A percentile compares a stretch with the other conserved stretches of the same genome.
phyloP scores from a whole-genome alignment of 139 green algal genomes.

The Auxenochlorella pyrenoidosa region DNA sequence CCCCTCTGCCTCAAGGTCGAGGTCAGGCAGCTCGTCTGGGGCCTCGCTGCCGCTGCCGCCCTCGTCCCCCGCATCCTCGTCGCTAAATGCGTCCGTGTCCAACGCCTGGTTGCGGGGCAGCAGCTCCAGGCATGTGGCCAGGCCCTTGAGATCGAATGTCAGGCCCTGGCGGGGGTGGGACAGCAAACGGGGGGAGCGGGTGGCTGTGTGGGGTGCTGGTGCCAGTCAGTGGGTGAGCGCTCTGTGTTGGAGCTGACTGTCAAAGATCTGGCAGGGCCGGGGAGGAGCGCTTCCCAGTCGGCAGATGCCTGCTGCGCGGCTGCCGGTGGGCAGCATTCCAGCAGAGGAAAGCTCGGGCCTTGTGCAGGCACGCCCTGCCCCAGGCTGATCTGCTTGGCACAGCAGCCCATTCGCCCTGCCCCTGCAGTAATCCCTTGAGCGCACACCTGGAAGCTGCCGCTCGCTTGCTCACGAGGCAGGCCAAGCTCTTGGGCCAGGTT shows the following conservation, averaged over 20 bases:
- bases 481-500: constrained; percentile 32
- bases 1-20: neutral
- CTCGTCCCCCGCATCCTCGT: neutral
- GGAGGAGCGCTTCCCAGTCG: too few relatives aligned
- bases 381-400: too few relatives aligned
- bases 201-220: too few relatives aligned
- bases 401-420: too few relatives aligned
- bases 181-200: neutral
- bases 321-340: too few relatives aligned
- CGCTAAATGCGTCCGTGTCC: constrained; percentile 26
- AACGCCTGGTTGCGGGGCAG: constrained; percentile 25
- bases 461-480: neutral
- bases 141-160: constrained; percentile 36
- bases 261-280: too few relatives aligned
- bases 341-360: too few relatives aligned
- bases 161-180: constrained; percentile 22
- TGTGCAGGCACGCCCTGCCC: too few relatives aligned
- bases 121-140: constrained; percentile 28
- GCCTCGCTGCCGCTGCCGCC: neutral
- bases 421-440: neutral
- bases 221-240: too few relatives aligned
- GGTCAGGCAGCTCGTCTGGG: constrained; percentile 1
- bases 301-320: too few relatives aligned
- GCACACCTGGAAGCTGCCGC: neutral
- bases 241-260: too few relatives aligned